Evolutionary conservation across 176 grass and related monocot species (phyloP), one percentile per base, ranked within the genome.

Genomic region (Ensete glaucum): DNA sequence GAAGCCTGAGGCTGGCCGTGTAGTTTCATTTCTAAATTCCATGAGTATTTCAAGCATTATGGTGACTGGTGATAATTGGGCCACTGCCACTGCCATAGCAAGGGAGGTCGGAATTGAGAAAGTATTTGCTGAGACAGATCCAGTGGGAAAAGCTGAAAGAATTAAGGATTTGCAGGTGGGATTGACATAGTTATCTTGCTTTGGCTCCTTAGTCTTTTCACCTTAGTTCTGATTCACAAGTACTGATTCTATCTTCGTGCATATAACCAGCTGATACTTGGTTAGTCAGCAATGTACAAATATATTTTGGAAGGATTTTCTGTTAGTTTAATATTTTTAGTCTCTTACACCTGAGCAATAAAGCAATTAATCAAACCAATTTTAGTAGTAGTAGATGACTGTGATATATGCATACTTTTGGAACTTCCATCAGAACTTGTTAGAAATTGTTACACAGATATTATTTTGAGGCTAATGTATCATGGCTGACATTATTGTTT

Each of bases 21-120:
- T 86, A 54, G 72, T 99, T 76, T 93, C 88, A 16, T 88, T 82
- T 67, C 81, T 99, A 34, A 78, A 53, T 54, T 88, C 91, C 67
- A 99, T 99, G 90, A 84, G 82, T 73, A 99, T 99, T 75, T 89
- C 84, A 11, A 91, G 95, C 66, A 94, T 99, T 74, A 94, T 99
- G 95, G 86, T 99, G 63, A 99, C 95, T 1, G 95, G 95, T 11
- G 95, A 99, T 80, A 99, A 99, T 59, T 91, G 86, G 90, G 90
- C 95, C 71, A 94, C 95, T 15, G 95, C 95, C 3, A 88, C 73
- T 85, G 85, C 90, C 8, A 99, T 99, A 81, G 90, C 95, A 34
- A 99, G 85, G 72, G 84, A 94, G 81, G 90, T 99, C 0, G 90
- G 95, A 75, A 99, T 99, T 66, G 34, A 15, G 64, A 78, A 52